Base-by-base conservation (phyloP, 371 early-diverging fungal genomes). In the Umbelopsis sp. region DNA sequence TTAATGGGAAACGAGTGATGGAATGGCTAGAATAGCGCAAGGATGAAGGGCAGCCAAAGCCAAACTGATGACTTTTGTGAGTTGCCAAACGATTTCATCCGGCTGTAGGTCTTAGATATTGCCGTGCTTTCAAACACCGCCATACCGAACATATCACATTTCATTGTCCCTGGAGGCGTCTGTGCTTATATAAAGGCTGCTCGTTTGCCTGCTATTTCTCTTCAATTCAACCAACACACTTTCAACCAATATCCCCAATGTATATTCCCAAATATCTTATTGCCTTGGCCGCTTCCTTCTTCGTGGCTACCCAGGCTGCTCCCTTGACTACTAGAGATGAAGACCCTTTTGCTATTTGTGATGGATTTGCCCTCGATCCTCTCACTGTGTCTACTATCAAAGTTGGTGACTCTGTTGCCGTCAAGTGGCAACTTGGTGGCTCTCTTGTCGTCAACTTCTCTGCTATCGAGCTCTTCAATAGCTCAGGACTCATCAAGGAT, bases 321-420 rank as follows among this genome's bases (percentile, higher is more conserved):
- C 57, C 57, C 3, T 18, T 35, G 16, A 18, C 29, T 16, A 18
- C 29, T 16, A 35, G 35, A 6, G 14, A 14, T 29, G 35, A 57
- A 18, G 57, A 57, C 35, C 57, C 57, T 18, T 57, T 57, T 57
- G 57, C 57, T n/a, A 57, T 57, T 14, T 57, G 57, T 29, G 8
- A 57, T 3, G 57, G 57, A 9, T 57, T 57, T 57, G 37, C 11
- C 8, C 37, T 57, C 4, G 35, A 57, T 3, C 14, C 35, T 35
- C 32, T 57, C 16, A 32, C 18, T n/a, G 14, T 29, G 16, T 18
- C 18, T 8, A 57, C 57, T 32, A 35, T 57, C 37, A 57, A 57
- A 35, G 35, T 18, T n/a, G 57, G 57, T 7, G 18, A 57, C 11
- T 35, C 29, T 5, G 29, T 57, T 11, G 18, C 4, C 32, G 57